Conservation (phyloP, 148 eudicot species). For the Gaultheria prostrata region DNA sequence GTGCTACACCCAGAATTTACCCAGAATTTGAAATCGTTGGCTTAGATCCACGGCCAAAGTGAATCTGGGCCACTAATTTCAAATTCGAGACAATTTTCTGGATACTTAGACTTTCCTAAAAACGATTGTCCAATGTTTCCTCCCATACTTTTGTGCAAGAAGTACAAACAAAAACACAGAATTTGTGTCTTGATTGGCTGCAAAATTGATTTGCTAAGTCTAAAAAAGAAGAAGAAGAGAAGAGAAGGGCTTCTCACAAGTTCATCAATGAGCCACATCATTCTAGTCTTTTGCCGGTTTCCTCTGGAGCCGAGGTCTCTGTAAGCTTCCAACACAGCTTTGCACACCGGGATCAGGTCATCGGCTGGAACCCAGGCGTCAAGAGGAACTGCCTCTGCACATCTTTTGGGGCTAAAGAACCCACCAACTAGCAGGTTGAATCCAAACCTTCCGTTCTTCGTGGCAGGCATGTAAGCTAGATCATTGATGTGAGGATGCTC, state of each 20-base stretch:
- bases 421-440: constrained; percentile 93
- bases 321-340: constrained; percentile 81
- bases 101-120: no score
- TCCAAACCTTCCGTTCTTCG: constrained; percentile 70
- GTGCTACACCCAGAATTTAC: no score
- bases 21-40: no score
- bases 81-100: no score
- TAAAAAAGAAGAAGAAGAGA: not conserved
- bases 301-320: constrained; percentile 95
- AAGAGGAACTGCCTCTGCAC: constrained; percentile 89
- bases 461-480: constrained; percentile 98
- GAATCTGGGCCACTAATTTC: no score
- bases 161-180: not conserved
- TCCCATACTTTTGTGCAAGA: no score
- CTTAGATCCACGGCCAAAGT: no score
- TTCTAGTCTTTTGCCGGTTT: constrained; percentile 83
- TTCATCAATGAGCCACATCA: constrained; percentile 99
- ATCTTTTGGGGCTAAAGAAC: constrained; percentile 88
- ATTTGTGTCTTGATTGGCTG: not conserved
- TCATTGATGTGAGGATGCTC: constrained; percentile 99
- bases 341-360: constrained; percentile 63
- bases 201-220: not conserved
- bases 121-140: no score
- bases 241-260: constrained; percentile 51
- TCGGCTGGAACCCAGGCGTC: constrained; percentile 95